These are phyloP conservation scores for Paramecium pentaurelia DNA, from an alignment of 73 alveolate genomes.

Conservation along the genomic window DNA sequence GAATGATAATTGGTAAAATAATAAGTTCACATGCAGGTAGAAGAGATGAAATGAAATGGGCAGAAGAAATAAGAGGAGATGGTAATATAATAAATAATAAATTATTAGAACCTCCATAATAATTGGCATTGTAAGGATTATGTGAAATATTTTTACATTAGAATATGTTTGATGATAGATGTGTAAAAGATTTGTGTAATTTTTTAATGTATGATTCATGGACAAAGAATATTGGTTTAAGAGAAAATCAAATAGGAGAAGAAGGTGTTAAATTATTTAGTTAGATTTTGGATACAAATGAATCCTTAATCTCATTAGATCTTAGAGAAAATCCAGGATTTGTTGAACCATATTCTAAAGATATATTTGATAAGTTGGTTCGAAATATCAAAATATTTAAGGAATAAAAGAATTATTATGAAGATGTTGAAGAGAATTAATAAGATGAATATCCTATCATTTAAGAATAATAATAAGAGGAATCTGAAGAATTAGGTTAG, in stretches of 20 bases:
- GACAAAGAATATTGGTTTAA: constrained; percentile 53
- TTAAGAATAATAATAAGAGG: constrained; percentile 20
- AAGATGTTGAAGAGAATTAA: background rate
- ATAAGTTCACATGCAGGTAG: constrained; percentile 49
- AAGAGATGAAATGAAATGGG: constrained; percentile 60
- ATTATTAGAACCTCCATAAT: background rate
- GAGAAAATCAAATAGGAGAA: constrained; percentile 53
- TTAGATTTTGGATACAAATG: constrained; percentile 51
- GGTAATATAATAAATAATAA: background rate
- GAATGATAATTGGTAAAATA: constrained; percentile 54
- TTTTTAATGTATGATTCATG: constrained; percentile 53
- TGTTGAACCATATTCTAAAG: constrained; percentile 49
- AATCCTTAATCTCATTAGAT: constrained; percentile 49
- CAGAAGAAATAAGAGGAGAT: constrained; percentile 59
- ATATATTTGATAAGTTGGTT: constrained; percentile 29
- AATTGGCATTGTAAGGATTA: constrained; percentile 30
- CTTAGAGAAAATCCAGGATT: constrained; percentile 59
- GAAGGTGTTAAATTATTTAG: constrained; percentile 46
- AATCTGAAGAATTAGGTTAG: constrained; percentile 5
- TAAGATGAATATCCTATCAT: background rate
- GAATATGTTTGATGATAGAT: constrained; percentile 38
- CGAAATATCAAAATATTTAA: constrained; percentile 10
- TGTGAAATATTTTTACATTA: constrained; percentile 46
- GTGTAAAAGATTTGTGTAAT: constrained; percentile 56
- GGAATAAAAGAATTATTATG: background rate